Evolutionary conservation across 805 yeast genomes (phyloP), one percentile per base, ranked within the genome.

Genomic region (Wickerhamiella kurtzmanii): DNA sequence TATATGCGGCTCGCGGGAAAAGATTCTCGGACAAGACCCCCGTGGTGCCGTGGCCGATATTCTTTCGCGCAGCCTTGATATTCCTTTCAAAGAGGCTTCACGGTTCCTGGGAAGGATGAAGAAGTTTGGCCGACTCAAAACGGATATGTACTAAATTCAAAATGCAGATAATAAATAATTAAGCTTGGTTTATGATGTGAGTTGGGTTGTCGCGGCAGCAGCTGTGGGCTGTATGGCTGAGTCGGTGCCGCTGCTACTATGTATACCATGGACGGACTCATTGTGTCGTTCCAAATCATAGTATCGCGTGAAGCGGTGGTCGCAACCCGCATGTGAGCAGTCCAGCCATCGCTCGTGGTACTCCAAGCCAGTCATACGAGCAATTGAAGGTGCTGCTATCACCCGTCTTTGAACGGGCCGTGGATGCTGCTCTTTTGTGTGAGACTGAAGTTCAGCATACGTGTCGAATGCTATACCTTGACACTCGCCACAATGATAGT

Each of bases 91-190:
- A n/a, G 50, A 48, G 17, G 54, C 52, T 21, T 44, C 46, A 32
- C 35, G 37, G 4, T 36, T 44, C 32, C 47, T 53, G 41, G 53
- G 53, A 28, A 37, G 37, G n/a, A 25, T 66, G 59, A 49, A 61
- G 56, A 37, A 36, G 8, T 42, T 19, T 47, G 53, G 42, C 49
- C 54, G 37, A 51, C 55, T 46, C 53, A 65, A 41, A 63, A 64
- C 49, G 64, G 79, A 53, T 73, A 80, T 9, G 69, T 79, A 44
- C 75, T 70, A 56, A 81, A 17, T 18, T 17, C 9, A 9, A 28
- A 28, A n/a, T n/a, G n/a, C n/a, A n/a, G n/a, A n/a, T n/a, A n/a
- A n/a, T n/a, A n/a, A n/a, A n/a, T n/a, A n/a, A n/a, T n/a, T n/a
- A n/a, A n/a, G n/a, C n/a, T n/a, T n/a, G n/a, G n/a, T n/a, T n/a